Base-by-base conservation (phyloP, 179 eudicot species). In the Actinidia polygama region DNA sequence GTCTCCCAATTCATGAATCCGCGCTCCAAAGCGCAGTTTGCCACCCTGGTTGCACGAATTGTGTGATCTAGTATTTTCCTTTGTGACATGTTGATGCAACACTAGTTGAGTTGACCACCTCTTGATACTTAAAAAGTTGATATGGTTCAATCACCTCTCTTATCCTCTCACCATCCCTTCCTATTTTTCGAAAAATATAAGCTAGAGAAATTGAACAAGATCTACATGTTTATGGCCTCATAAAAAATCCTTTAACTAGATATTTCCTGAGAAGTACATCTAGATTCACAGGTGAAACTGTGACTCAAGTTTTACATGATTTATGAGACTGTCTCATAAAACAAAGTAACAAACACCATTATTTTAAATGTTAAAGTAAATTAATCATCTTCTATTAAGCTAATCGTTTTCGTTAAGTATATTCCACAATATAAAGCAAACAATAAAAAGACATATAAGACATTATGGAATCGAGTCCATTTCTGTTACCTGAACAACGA, bases 401-500 rank as follows among this genome's bases (percentile, higher is more conserved):
- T n/a, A n/a, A n/a, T n/a, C n/a, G n/a, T n/a, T n/a, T n/a, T n/a
- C n/a, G n/a, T 70, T 12, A 70, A 16, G 19, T n/a, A 69, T 40
- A 44, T 40, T 36, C 40, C 23, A 36, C 15, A 1, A 68, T 23
- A 70, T 9, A 18, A 7, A 66, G n/a, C n/a, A n/a, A 44, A 73
- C 10, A 6, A 80, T 8, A 46, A 19, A 69, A 50, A 24, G 40
- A 7, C 51, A 72, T 21, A 36, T 16, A 73, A 19, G 71, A 62
- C 57, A 6, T 51, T 36, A 53, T 36, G 24, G 44, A 40, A 82
- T 15, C 76, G 54, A 49, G n/a, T 70, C 55, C 10, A 77, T 50
- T 76, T 79, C 18, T 62, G 58, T 80, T 74, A 94, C 97, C 97
- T 93, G 98, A 87, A 93, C 93, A 79, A 92, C 81, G 61, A 95